Evolutionary conservation across 2,329 filamentous ascomycete species (phyloP), one percentile per base, ranked within the genome.

Genomic region (Chaetomium strumarium): DNA sequence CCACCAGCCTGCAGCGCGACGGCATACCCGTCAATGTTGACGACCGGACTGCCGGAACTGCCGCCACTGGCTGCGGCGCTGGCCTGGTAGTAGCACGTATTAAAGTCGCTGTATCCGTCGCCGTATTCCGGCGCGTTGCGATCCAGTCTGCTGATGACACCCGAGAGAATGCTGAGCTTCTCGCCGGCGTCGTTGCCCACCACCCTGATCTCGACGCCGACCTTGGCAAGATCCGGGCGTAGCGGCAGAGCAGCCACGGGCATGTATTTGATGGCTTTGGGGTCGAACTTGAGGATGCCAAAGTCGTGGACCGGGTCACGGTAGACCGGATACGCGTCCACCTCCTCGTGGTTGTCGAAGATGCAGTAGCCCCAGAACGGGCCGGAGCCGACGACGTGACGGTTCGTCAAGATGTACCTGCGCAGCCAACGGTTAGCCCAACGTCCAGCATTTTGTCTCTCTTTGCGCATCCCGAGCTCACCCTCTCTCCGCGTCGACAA

Each of bases 231-330:
- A 61, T 96, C 90, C 1, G 93, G 93, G 56, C 89, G 81, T 49
- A 99, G 76, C 55, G 84, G 77, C 46, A 99, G 76, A 42, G 90
- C 85, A 36, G 84, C 81, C 20, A 99, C 79, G 10, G 88, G 85
- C 90, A 99, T 96, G 71, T 99, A 97, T 68, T 96, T 96, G 75
- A 99, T 95, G 9, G 86, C 86, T 66, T 90, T 90, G 37, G 93
- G 93, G 63, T 99, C 89, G 73, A 99, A 99, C 65, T 93, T 85
- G 46, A 99, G 81, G 63, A 99, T 95, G 57, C 93, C 93, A 64
- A 99, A 99, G 70, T 99, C 93, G 76, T 99, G 93, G 29, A 99
- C 92, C 14, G 93, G 95, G 66, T 99, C 93, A 64, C 93, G 90
- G 73, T 99, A 99, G 46, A 99, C 90, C 9, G 93, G 93, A 66